A percentile compares a stretch with the other conserved stretches of the same genome.
Conservation (phyloP, 805 yeast genomes). For the Blastobotrys parvus region DNA sequence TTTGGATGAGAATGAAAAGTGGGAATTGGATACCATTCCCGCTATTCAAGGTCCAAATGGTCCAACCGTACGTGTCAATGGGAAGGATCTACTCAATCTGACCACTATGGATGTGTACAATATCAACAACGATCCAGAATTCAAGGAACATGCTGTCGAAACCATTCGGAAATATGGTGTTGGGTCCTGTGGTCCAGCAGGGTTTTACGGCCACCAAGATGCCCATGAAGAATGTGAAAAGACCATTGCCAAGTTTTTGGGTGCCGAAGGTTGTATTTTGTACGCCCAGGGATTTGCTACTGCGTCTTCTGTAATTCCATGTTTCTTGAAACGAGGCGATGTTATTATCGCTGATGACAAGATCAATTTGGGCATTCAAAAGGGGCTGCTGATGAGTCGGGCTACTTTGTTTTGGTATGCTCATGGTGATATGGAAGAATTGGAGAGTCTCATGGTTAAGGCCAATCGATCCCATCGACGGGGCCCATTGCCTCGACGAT, state of each 20-base stretch:
- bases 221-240: slow-evolving; percentile 75
- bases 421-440: slow-evolving; percentile 81
- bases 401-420: slow-evolving; percentile 76
- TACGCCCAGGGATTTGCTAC: slow-evolving; percentile 92
- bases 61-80: slow-evolving; percentile 24
- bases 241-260: slow-evolving; percentile 65
- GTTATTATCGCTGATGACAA: slow-evolving; percentile 80
- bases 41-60: slow-evolving; percentile 49
- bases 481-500: slow-evolving; percentile 78
- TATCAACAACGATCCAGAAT: slow-evolving; percentile 40
- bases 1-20: slow-evolving; percentile 41
- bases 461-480: slow-evolving; percentile 53
- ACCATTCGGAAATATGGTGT: slow-evolving; percentile 72
- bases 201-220: slow-evolving; percentile 93
- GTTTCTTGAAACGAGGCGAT: slow-evolving; percentile 93
- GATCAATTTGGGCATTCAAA: slow-evolving; percentile 69
- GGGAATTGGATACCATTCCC: slow-evolving; percentile 62
- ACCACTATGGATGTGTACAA: slow-evolving; percentile 66
- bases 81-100: slow-evolving; percentile 47
- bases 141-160: slow-evolving; percentile 46
- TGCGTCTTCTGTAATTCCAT: slow-evolving; percentile 80
- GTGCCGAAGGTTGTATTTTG: slow-evolving; percentile 67
- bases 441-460: slow-evolving; percentile 53
- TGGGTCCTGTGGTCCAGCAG: slow-evolving; percentile 98
- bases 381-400: slow-evolving; percentile 79